Conservation (phyloP, 257 asterid genomes). For the Jacaranda mimosifolia region DNA sequence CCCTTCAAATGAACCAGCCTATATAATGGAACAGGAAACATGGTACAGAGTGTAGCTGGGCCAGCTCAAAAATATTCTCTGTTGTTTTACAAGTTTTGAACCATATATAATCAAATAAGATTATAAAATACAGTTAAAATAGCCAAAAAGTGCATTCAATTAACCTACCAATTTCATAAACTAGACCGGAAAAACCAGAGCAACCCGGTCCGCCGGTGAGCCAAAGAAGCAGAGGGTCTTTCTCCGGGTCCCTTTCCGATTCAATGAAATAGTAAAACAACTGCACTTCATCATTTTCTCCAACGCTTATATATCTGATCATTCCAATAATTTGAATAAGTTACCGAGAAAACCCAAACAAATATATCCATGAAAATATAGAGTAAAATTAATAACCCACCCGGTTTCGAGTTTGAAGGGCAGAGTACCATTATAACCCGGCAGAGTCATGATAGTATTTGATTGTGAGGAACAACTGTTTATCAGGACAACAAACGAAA, state of each 20-base stretch:
- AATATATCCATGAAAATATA: background rate
- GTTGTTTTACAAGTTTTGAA: no score
- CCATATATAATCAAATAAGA: no score
- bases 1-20: no score
- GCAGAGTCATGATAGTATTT: slow-evolving; percentile 29
- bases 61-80: no score
- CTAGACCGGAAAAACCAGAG: slow-evolving; percentile 37
- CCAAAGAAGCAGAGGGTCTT: slow-evolving; percentile 48
- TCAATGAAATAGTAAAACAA: slow-evolving; percentile 44
- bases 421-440: slow-evolving; percentile 43
- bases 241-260: slow-evolving; percentile 40
- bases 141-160: no score
- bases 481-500: slow-evolving; percentile 5
- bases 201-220: slow-evolving; percentile 53
- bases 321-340: background rate
- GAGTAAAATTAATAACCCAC: slow-evolving; percentile 6
- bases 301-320: slow-evolving; percentile 42
- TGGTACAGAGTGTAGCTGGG: no score
- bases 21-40: no score
- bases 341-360: background rate
- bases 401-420: slow-evolving; percentile 65
- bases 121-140: no score
- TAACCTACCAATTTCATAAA: slow-evolving; percentile 39
- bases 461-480: slow-evolving; percentile 5
- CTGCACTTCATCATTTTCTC: slow-evolving; percentile 40